A percentile compares a stretch with the other conserved stretches of the same genome.
Evolutionary conservation across 331 rosid genomes (phyloP).

Genomic region (Quercus tomentella): DNA sequence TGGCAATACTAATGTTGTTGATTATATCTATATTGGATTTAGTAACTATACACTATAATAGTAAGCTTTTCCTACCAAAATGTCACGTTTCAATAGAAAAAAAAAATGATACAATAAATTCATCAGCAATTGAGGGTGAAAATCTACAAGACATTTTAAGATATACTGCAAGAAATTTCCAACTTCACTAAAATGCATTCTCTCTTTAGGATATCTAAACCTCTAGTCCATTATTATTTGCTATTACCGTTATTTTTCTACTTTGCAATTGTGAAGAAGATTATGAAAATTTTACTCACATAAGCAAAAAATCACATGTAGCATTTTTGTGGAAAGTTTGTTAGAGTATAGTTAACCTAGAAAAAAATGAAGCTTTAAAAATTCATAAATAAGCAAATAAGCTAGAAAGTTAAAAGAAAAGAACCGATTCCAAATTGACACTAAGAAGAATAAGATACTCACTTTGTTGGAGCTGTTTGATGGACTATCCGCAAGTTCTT

Average conservation of each 20-base stretch:
- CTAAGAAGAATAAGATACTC: not conserved
- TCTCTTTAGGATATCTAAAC: not conserved
- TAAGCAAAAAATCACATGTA: not conserved
- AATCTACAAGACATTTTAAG: too few species aligned
- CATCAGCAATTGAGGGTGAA: not conserved
- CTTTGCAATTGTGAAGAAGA: not conserved
- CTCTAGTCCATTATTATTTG: not conserved
- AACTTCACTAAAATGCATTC: too few species aligned
- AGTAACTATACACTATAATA: not conserved
- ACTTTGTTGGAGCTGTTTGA: slow-evolving; percentile 53
- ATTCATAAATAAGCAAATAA: too few species aligned
- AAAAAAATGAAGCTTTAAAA: too few species aligned
- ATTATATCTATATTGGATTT: not conserved
- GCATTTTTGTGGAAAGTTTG: too few species aligned
- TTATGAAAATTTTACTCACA: not conserved
- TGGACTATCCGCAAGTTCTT: slow-evolving; percentile 33
- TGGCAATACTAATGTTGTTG: not conserved
- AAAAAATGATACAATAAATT: not conserved
- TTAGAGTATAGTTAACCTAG: too few species aligned
- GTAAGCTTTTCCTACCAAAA: not conserved
- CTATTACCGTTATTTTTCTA: not conserved
- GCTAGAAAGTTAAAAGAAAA: too few species aligned
- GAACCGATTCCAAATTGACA: too few species aligned
- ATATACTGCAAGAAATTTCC: too few species aligned
- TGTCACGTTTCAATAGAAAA: not conserved